Base-by-base conservation (phyloP, 306 rosid species). In the Fagus crenata region DNA sequence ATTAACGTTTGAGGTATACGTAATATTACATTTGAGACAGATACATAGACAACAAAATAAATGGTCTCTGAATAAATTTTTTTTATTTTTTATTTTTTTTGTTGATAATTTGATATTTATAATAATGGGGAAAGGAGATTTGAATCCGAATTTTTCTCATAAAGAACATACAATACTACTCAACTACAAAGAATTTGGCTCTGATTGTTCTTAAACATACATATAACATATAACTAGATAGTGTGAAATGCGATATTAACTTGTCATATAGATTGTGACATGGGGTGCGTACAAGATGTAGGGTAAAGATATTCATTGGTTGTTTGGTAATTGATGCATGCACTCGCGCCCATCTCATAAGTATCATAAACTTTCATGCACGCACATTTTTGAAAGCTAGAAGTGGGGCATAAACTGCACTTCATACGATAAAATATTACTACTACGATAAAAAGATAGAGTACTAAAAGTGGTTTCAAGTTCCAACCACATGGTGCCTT, bases 391-490 rank as follows among this genome's bases (percentile, higher is more conserved):
- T 5, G 71, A 65, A 37, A 65, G 46, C 43, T 17, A 36, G 31
- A 65, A 65, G 71, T 65, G 49, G 70, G 33, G 49, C 13, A 60
- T 59, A 6, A 14, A 22, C 31, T 39, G 49, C 49, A 2, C 31
- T 65, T 37, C 70, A 46, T 15, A 6, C 46, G 18, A 65, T 65
- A 37, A 65, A 65, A 37, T 39, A 65, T 18, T 37, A 36, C 43
- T 15, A 9, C 69, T 14, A 37, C 6, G n/a, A 11, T 14, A 65
- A 65, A 65, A 65, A 22, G 28, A 22, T 22, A 22, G 33, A 65
- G 13, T 37, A 37, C 17, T 65, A 65, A n/a, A 65, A 65, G 71
- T 65, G 46, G 32, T 65, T 65, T 65, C 49, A 39, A 37, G 71
- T 36, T 31, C 31, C 49, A 9, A 37, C 49, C 70, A 65, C 46